A percentile compares a stretch with the other conserved stretches of the same genome.
phyloP scores from a whole-genome alignment of 257 asterid genomes.

The Solanum pennellii region DNA sequence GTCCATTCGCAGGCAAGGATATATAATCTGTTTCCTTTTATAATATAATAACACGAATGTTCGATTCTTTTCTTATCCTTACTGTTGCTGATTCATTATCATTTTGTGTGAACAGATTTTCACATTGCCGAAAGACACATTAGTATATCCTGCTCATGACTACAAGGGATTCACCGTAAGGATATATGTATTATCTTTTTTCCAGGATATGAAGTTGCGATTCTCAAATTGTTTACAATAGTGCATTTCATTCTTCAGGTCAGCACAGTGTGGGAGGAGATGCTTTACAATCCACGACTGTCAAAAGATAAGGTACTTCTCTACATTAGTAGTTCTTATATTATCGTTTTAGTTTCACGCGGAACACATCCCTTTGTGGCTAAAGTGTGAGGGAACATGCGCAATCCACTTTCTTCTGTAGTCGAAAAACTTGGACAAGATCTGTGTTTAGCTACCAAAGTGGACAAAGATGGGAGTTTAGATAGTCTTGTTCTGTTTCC shows the following conservation, averaged over 20 bases:
- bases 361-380: not conserved
- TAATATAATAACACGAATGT: not conserved
- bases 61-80: not conserved
- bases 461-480: not conserved
- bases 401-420: not conserved
- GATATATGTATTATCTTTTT: not conserved
- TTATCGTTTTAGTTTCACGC: not conserved
- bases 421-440: not conserved
- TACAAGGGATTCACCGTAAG: constrained; percentile 93
- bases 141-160: constrained; percentile 91
- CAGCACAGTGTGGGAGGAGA: constrained; percentile 86
- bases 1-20: constrained; percentile 87
- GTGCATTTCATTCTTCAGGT: constrained; percentile 28
- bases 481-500: not conserved
- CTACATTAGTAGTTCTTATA: not conserved
- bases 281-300: constrained; percentile 69
- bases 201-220: not conserved
- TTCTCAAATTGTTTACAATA: not conserved
- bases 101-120: constrained; percentile 44
- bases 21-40: not conserved
- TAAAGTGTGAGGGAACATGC: not conserved
- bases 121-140: constrained; percentile 75
- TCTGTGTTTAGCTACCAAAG: not conserved
- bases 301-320: constrained; percentile 70
- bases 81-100: not conserved